Evolutionary conservation across 192 early-diverging fungal species (phyloP), one percentile per base, ranked within the genome.

Genomic region (Coemansia sp.): DNA sequence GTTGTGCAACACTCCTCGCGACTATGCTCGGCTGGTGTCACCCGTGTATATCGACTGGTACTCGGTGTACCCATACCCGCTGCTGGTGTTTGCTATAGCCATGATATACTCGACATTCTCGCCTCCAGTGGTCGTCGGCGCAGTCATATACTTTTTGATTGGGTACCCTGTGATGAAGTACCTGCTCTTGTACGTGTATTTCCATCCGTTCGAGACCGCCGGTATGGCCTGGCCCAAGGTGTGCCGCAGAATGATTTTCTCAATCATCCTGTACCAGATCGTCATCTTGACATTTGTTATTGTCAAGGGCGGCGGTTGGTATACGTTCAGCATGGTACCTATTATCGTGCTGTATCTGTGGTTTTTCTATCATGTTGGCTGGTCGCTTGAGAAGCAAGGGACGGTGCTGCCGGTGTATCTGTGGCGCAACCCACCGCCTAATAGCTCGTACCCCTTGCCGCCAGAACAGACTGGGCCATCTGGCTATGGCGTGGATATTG

Each of bases 31-130:
- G 54, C 83, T 89, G n/a, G 82, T 87, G 3, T 85, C 90, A 28
- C 92, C 92, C 20, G 87, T 87, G 62, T 86, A 86, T 45, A 85
- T 90, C 33, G 86, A 90, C 55, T 91, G 91, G 81, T 90, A 89
- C 39, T 86, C 85, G 34, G 88, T 86, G 12, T 92, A 92, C 35
- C 86, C 92, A 3, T 84, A 87, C 8, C 85, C 90, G n/a, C 81
- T 93, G 20, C 83, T 94, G 32, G 83, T 91, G 14, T 91, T 93
- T 65, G 85, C 88, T 2, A 87, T 94, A 7, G 79, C 88, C n/a
- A 68, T 94, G 64, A 84, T 91, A 7, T 94, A 94, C 75, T 92
- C 91, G 39, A 88, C 88, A 39, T 86, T 94, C n/a, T 84, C 84
- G 36, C 91, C 92, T 7, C 73, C 90, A 12, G 92, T 94, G 38